Percentiles rank a stretch among this genome's conserved stretches.
phyloP scores from a whole-genome alignment of 371 early-diverging fungal genomes.

The Lichtheimia ornata region DNA sequence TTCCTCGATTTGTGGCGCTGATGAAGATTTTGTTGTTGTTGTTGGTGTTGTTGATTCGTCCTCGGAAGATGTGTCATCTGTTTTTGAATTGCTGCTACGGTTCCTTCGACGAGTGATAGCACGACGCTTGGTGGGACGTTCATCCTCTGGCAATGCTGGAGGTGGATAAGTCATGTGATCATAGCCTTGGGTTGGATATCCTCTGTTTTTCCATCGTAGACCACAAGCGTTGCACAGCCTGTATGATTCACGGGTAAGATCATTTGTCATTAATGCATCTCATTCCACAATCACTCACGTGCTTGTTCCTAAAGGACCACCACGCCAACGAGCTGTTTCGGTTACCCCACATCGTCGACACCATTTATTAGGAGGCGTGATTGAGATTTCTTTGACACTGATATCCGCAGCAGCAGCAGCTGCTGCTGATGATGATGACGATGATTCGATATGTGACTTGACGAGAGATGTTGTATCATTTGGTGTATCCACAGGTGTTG shows the following conservation, averaged over 20 bases:
- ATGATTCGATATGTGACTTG: too few relatives aligned
- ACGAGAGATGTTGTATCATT: too few relatives aligned
- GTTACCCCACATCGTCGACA: constrained; percentile 24
- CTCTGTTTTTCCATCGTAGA: constrained; percentile 23
- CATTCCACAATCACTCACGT: constrained; percentile 23
- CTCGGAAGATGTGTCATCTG: neutral
- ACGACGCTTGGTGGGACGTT: neutral
- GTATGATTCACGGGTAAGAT: neutral
- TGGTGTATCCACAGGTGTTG: too few relatives aligned
- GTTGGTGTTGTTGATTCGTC: neutral
- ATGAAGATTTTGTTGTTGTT: neutral
- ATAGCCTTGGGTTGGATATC: constrained; percentile 1
- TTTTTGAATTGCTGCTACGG: neutral
- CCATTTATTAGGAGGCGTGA: constrained; percentile 7
- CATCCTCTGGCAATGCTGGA: neutral
- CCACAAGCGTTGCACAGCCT: constrained; percentile 51
- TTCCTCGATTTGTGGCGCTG: neutral
- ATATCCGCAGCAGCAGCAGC: too few relatives aligned
- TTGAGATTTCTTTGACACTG: neutral
- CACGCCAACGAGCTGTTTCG: constrained; percentile 34
- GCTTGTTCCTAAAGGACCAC: constrained; percentile 34
- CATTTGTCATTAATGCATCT: neutral
- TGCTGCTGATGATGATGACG: too few relatives aligned
- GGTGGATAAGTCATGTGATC: constrained; percentile 2
- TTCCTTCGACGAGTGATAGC: neutral